Evolutionary conservation across 2,329 filamentous ascomycete species (phyloP).

Genomic region (Penicillium freii): DNA sequence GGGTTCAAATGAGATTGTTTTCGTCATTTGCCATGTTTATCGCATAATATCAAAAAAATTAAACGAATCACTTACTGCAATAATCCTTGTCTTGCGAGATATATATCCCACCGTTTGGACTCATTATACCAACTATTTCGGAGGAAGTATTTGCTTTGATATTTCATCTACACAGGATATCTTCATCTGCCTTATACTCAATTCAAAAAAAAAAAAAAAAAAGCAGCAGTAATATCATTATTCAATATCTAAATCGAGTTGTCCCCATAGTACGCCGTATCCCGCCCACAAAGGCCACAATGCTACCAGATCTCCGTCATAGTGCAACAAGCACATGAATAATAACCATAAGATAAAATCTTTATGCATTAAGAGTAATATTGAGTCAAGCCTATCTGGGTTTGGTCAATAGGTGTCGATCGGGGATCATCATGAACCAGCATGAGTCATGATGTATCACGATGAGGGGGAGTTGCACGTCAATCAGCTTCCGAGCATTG

Average conservation of each 20-base stretch:
- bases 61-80: neutral
- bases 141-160: neutral
- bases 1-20: neutral
- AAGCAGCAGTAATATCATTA: neutral
- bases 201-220: neutral
- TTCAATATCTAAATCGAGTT: neutral
- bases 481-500: neutral
- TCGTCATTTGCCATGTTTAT: neutral
- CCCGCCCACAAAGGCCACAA: neutral
- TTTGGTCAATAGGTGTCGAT: neutral
- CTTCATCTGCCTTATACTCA: neutral
- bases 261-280: neutral
- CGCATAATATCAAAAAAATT: neutral
- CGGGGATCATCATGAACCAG: neutral
- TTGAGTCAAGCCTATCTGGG: neutral
- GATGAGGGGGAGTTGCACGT: neutral
- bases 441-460: neutral
- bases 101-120: neutral
- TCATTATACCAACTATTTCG: neutral
- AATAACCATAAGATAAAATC: neutral
- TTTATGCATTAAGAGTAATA: neutral
- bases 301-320: neutral
- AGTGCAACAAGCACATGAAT: neutral
- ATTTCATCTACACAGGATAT: neutral
- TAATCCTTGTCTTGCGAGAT: accelerated